Conservation (phyloP, 306 rosid species). For the Medicago arabica region DNA sequence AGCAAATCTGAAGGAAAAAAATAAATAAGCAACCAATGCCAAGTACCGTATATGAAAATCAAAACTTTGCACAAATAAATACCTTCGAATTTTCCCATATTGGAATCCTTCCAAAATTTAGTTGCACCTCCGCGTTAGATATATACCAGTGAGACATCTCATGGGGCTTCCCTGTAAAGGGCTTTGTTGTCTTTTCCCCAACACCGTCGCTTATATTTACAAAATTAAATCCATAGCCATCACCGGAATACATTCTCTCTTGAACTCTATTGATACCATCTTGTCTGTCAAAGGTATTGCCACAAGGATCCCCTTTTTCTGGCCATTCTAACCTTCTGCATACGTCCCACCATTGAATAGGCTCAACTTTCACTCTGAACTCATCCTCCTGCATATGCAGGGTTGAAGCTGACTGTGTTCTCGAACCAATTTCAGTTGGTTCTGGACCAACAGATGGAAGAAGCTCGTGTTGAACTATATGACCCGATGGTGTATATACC, state of each 20-base stretch:
- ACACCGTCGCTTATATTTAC: conserved; percentile 45
- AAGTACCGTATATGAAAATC: conserved; percentile 23
- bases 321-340: conserved; percentile 89
- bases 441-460: conserved; percentile 72
- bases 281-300: conserved; percentile 58
- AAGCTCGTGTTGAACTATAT: conserved; percentile 89
- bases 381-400: conserved; percentile 75
- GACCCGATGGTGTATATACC: conserved; percentile 92
- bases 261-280: conserved; percentile 51
- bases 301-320: conserved; percentile 66
- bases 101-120: conserved; percentile 69
- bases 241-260: conserved; percentile 53
- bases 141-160: conserved; percentile 70
- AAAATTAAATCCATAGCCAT: conserved; percentile 48
- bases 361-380: conserved; percentile 86
- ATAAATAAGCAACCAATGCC: conserved; percentile 34
- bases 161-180: conserved; percentile 51
- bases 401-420: conserved; percentile 58
- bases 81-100: conserved; percentile 90
- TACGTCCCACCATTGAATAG: conserved; percentile 95
- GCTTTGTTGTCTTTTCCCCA: conserved; percentile 42
- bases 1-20: conserved; percentile 59
- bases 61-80: conserved; percentile 38
- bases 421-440: conserved; percentile 50
- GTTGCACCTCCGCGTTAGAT: conserved; percentile 91